phyloP scores from a whole-genome alignment of 768 basidiomycete species.

The Suillus subluteus region DNA sequence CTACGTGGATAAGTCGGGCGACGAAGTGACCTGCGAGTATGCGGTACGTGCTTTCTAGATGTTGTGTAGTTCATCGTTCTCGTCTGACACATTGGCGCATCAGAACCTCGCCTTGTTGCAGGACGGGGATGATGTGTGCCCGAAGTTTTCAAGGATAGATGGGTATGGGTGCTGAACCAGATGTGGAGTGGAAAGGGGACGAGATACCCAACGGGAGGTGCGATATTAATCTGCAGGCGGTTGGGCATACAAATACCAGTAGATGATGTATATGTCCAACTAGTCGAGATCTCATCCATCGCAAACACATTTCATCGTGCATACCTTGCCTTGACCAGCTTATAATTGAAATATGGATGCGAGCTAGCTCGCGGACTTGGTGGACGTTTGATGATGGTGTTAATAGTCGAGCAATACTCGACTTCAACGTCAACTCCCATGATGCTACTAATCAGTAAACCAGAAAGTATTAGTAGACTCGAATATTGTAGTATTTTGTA shows the following conservation, averaged over 20 bases:
- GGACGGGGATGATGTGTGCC: not conserved
- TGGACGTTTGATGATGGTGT: too few relatives aligned
- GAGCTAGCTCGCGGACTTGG: too few relatives aligned
- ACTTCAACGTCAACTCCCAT: too few relatives aligned
- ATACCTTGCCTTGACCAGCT: not conserved
- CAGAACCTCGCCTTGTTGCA: not conserved
- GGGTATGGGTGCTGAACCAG: not conserved
- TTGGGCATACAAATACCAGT: not conserved
- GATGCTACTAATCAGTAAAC: too few relatives aligned
- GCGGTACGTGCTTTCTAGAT: not conserved
- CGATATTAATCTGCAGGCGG: not conserved
- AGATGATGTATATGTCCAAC: too few relatives aligned
- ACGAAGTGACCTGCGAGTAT: not conserved
- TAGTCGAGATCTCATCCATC: not conserved
- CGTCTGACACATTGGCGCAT: not conserved
- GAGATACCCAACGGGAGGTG: not conserved
- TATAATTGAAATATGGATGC: not conserved
- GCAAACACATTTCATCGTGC: not conserved
- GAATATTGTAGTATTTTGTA: too few relatives aligned
- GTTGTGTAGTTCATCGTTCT: not conserved
- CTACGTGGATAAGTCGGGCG: not conserved
- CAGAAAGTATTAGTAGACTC: too few relatives aligned
- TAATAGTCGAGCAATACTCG: too few relatives aligned
- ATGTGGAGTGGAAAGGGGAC: not conserved
- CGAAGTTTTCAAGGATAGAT: not conserved